Percentiles rank a stretch among this genome's conserved stretches.
Evolutionary conservation across 176 grass and related monocot species (phyloP).

Genomic region (Raddia guianensis): DNA sequence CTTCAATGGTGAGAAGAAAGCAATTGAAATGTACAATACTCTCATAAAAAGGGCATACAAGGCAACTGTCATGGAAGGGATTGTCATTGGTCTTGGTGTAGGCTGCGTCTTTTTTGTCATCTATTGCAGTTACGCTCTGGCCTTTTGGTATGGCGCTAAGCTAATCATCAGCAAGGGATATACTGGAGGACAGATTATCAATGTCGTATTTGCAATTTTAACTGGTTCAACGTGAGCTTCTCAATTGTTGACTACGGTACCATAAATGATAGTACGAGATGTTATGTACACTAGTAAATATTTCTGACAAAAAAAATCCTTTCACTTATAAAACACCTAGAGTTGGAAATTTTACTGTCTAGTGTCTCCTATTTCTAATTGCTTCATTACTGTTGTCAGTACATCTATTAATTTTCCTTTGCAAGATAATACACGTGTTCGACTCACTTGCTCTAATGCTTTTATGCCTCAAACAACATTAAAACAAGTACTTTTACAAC

Average conservation of each 20-base stretch:
- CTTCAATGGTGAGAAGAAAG: slow-evolving; percentile 75
- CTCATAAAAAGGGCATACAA: slow-evolving; percentile 64
- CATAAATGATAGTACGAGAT: slow-evolving; percentile 25
- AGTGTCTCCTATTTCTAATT: background rate
- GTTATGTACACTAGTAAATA: background rate
- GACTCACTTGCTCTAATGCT: background rate
- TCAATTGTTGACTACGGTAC: background rate
- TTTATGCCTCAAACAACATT: background rate
- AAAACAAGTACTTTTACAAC: background rate
- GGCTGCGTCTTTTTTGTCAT: slow-evolving; percentile 53
- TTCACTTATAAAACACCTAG: background rate
- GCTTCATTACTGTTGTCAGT: background rate
- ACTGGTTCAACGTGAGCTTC: slow-evolving; percentile 61
- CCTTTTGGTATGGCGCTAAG: slow-evolving; percentile 68
- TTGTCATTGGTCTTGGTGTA: slow-evolving; percentile 60
- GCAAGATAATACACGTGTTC: background rate
- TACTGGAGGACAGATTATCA: slow-evolving; percentile 64
- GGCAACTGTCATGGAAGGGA: slow-evolving; percentile 61
- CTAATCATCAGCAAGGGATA: slow-evolving; percentile 73
- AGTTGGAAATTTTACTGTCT: background rate
- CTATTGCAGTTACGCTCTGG: slow-evolving; percentile 61
- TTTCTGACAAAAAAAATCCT: background rate
- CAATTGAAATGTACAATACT: slow-evolving; percentile 56
- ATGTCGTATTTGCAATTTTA: slow-evolving; percentile 60
- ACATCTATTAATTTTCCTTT: background rate